Base-by-base conservation (phyloP, 495 filamentous ascomycete species). In the Neurospora cerealis region DNA sequence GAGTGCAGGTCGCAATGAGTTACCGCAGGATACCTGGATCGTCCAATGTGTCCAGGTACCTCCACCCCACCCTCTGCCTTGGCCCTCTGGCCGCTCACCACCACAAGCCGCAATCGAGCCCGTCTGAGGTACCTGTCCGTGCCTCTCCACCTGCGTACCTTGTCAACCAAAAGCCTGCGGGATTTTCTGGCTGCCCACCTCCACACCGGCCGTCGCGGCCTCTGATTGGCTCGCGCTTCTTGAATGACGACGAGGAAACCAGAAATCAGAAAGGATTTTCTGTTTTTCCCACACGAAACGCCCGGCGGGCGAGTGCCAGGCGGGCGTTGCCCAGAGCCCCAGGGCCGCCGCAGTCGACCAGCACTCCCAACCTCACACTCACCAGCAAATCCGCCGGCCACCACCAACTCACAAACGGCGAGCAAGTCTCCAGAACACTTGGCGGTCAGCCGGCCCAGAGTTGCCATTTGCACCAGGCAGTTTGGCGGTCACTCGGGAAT, bases 151-250 rank as follows among this genome's bases (percentile, higher is more conserved):
- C 70, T 19, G 74, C 9, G 80, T 81, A 82, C 77, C 78, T 39
- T 36, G 66, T 66, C 46, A 69, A 21, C 66, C 70, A 73, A 36
- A 70, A 72, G 75, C 42, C 74, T 82, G 80, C 79, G 80, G 79
- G 79, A 82, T 82, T 82, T 82, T 81, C 79, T 74, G 76, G 74
- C 75, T 78, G 73, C 70, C 72, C 72, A 38, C 44, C 39, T 70
- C n/a, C 32, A 66, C 54, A 66, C 54, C 28, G 15, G 54, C 15
- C 15, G 7, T 34, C 0, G 54, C 5, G 15, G 28, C 54, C 15
- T 66, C 54, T 66, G 15, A 66, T 66, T 66, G 54, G 54, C 28
- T 66, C 54, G 54, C 28, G 15, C 54, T 66, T 66, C 54, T 34
- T 66, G 54, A 69, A 74, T 74, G 72, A 71, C 72, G 72, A 72